Base-by-base conservation (phyloP, 2,329 filamentous ascomycete genomes). In the Westerdykella aurantiaca region DNA sequence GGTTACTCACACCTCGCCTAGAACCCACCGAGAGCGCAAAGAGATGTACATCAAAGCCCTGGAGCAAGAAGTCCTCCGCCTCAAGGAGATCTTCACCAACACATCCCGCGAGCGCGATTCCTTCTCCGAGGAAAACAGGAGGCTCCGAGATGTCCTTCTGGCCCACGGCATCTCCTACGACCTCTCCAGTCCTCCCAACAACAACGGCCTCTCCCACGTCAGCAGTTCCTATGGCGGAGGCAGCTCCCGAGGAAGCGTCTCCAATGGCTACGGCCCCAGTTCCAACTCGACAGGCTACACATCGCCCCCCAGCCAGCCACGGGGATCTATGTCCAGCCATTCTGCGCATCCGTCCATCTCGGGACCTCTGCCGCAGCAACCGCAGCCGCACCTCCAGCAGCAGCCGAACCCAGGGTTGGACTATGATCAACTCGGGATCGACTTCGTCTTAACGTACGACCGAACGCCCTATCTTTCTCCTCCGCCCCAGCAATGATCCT, bases 11-110 rank as follows among this genome's bases (percentile, higher is more conserved):
- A 3, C 25, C 43, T 16, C 3, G 6, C 13, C 0, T 62, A 95
- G 93, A 63, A 97, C 93, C 14, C 93, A 98, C 69, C 88, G 93
- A 44, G 93, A 97, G 71, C 82, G 93, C 54, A 97, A 97, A 67
- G 93, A 97, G 69, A 79, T 89, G 57, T 97, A 97, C 67, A 94
- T 96, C 73, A 94, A 94, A 67, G 82, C 86, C 10, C 79, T 97
- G 13, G 93, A 98, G 68, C 84, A 91, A 60, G 89, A 97, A 69
- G 86, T 97, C 5, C 76, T 94, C 16, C 83, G 88, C 39, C 75
- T 97, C 35, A 93, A 94, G 64, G 89, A 96, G 63, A 78, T 85
- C n/a, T 91, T 83, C 60, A 82, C 82, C 58, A 82, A 79, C 40
- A 78, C 84, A 14, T 78, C 81, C 6, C 82, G 85, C 54, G 88